Base-by-base conservation (phyloP, 352 stramenopile species). In the Phytopythium chamaehyphon region DNA sequence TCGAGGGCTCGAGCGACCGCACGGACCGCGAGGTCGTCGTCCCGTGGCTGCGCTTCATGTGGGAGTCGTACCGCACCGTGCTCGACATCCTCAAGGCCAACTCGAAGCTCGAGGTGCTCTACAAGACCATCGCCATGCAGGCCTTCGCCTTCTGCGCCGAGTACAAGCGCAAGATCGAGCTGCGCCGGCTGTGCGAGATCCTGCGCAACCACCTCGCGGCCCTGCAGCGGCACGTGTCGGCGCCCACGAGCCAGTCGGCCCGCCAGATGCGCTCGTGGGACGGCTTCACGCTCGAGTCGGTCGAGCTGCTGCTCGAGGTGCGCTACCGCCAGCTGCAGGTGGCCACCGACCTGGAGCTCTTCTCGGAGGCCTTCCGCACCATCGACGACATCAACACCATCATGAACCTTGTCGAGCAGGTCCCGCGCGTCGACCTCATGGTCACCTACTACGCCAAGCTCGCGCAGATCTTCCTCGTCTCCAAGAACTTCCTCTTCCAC, bases 321-420 rank as follows among this genome's bases (percentile, higher is more conserved):
- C 89, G 96, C 28, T 99, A 99, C 74, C 86, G 82, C 50, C 97
- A 99, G 68, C 76, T 99, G 21, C 92, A 99, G 69, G 96, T 97
- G 7, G 92, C 96, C 12, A 96, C 89, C 24, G 66, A 89, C 42
- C 75, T 99, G 15, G 92, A 98, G 63, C 79, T 99, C 31, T 99
- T 97, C 75, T 98, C 90, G 3, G 97, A 99, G 68, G 96, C 92
- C 24, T 99, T 99, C 76, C 90, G 96, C 48, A 99, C 96, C 14
- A 96, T 99, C 33, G 97, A 99, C 70, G 96, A 99, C 73, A 98
- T 99, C 68, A 98, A 98, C 82, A 96, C 88, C 58, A 98, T 99
- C 71, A 93, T 99, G 67, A 87, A 80, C 54, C 51, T 91, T 10
- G 75, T 87, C 21, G 81, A 93, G 56, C 77, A 90, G 55, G 79